Evolutionary conservation across 2,329 filamentous ascomycete species (phyloP).

Genomic region (Juglanconis sp.): DNA sequence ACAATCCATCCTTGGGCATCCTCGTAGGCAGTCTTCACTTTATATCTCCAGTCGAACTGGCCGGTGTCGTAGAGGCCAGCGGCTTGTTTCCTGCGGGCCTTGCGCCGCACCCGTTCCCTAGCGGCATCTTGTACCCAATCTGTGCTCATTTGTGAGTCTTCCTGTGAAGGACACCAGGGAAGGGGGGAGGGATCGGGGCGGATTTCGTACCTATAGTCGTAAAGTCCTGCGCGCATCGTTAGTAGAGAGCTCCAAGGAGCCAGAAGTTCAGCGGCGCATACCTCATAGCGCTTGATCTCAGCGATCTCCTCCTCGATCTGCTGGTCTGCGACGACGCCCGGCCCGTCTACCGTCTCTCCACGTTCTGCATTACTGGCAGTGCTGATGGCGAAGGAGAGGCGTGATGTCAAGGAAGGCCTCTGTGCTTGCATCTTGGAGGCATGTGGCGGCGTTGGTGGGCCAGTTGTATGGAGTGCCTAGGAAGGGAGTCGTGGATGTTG

Average conservation of each 20-base stretch:
- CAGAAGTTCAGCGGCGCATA: conserved; percentile 26
- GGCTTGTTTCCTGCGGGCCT: conserved; percentile 68
- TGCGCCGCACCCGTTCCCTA: conserved; percentile 80
- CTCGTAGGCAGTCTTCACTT: conserved; percentile 83
- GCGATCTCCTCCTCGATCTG: conserved; percentile 92
- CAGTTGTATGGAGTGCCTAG: background rate
- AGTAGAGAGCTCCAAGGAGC: conserved; percentile 8
- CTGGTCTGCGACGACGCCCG: conserved; percentile 54
- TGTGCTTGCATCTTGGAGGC: conserved; percentile 22
- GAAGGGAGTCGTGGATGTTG: background rate
- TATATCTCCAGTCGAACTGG: conserved; percentile 72
- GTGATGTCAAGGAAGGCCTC: conserved; percentile 58
- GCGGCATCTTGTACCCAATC: conserved; percentile 99
- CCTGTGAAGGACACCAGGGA: background rate
- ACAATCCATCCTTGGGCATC: conserved; percentile 98
- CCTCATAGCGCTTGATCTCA: conserved; percentile 95
- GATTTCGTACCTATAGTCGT: conserved; percentile 74
- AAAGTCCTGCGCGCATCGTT: conserved; percentile 62
- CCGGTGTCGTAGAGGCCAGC: conserved; percentile 70
- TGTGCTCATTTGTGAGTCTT: conserved; percentile 39
- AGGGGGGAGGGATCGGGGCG: conserved; percentile 11
- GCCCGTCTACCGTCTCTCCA: conserved; percentile 51
- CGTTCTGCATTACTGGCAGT: conserved; percentile 50
- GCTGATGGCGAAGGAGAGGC: conserved; percentile 66
- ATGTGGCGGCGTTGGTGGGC: conserved; percentile 8